A percentile compares a stretch with the other conserved stretches of the same genome.
These are phyloP conservation scores for Alternaria solani DNA, from an alignment of 2,329 filamentous ascomycete species.

Conservation along the genomic window DNA sequence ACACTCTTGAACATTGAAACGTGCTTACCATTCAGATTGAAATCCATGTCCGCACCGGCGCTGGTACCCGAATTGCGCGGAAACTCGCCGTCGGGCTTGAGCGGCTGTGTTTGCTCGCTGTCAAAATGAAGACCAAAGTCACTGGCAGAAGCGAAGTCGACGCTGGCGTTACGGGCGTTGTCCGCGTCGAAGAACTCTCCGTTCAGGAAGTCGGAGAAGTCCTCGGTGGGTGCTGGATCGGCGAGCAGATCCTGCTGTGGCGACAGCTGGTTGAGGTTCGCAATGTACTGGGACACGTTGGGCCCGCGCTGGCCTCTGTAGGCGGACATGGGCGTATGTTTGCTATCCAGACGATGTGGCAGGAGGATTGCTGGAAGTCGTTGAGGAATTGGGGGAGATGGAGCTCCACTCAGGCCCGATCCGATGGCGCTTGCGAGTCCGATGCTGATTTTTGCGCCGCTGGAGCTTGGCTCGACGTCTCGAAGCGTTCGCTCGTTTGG, in stretches of 20 bases:
- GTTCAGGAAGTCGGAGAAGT: conserved; percentile 65
- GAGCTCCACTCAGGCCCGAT: conserved; percentile 9
- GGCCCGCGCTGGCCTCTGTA: conserved; percentile 80
- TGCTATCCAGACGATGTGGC: conserved; percentile 17
- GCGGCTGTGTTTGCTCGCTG: conserved; percentile 26
- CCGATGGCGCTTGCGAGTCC: conserved; percentile 19
- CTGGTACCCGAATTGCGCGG: conserved; percentile 25
- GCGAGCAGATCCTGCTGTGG: conserved; percentile 45
- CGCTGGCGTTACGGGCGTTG: conserved; percentile 33
- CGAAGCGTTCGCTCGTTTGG: neutral
- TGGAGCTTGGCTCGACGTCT: neutral
- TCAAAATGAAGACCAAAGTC: conserved; percentile 43
- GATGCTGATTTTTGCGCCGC: conserved; percentile 1
- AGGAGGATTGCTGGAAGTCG: conserved; percentile 21
- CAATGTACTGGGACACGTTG: conserved; percentile 90
- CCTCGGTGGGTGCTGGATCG: conserved; percentile 52
- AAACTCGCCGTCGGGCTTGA: conserved; percentile 21
- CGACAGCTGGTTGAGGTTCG: conserved; percentile 78
- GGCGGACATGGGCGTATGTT: conserved; percentile 66
- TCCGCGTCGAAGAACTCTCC: conserved; percentile 75
- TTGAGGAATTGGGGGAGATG: conserved; percentile 14
- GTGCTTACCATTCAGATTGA: conserved; percentile 47
- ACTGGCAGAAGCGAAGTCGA: conserved; percentile 36
- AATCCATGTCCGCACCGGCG: conserved; percentile 44
- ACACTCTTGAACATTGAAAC: conserved; percentile 16